Evolutionary conservation across 768 basidiomycete genomes (phyloP), one percentile per base, ranked within the genome.

Genomic region (Kwoniella pini): DNA sequence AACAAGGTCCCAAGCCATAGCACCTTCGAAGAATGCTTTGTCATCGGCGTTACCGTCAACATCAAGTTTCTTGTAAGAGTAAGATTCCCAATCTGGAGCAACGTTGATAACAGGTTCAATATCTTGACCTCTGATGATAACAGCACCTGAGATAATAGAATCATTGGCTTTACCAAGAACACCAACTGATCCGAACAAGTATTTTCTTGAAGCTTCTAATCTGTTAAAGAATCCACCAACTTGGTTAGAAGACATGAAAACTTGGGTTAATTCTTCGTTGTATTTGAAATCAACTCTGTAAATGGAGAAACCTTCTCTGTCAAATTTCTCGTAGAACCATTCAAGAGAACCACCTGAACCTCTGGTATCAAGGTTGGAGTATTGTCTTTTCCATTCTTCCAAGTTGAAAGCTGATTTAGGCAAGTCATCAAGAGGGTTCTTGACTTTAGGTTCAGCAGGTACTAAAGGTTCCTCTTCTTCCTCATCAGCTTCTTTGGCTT

Each of bases 271-370:
- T 80, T 96, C 94, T 21, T 87, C 83, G 81, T 90, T 90, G 86
- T 95, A 98, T 83, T 95, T 96, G 87, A 90, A 99, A 82, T 91
- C 90, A 56, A 92, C 86, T 58, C 89, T 85, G 89, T 90, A 94
- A 76, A 86, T 79, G 65, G 91, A 94, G 86, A 86, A 96, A 26
- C 94, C 92, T 63, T 86, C 85, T 67, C 84, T 81, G 83, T 97
- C 93, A 79, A 85, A 90, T 91, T 96, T 87, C 79, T 91, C 79
- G 83, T 96, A 94, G 85, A 99, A 88, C 96, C 95, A 98, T 79
- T 96, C 91, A 38, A 99, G 72, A 51, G 91, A 79, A 64, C 90
- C 93, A 36, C 89, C 91, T 21, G 55, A 28, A 46, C 55, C 55
- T 55, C 89, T 87, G 38, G 94, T 97, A n/a, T 97, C 93, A 79